Base-by-base conservation (phyloP, 2,329 filamentous ascomycete genomes). In the Trichoderma sp. region DNA sequence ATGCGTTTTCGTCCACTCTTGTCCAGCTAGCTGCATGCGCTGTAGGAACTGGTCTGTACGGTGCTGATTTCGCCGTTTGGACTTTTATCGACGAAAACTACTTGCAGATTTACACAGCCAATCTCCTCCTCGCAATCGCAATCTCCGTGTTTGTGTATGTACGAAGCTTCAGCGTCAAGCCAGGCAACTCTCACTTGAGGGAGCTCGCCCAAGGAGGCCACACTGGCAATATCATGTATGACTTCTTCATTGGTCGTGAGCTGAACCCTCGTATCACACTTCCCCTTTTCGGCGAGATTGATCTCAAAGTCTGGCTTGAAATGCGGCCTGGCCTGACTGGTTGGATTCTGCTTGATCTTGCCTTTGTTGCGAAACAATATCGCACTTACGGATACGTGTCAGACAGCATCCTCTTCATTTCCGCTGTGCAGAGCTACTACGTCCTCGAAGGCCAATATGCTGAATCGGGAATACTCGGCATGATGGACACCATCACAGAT, bases 241-340 rank as follows among this genome's bases (percentile, higher is more conserved):
- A 98, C 84, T 98, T 94, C 89, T 98, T 94, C 84, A 98, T 98
- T 77, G 95, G 95, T n/a, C 93, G 95, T 24, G 95, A 98, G 83
- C 91, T 98, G 74, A 98, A 98, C 85, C 95, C 95, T 3, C 94
- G 95, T 62, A 83, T 97, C 75, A 91, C 88, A 0, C 85, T 97
- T 18, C 95, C 95, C 0, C 83, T 97, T 56, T 87, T 97, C 76
- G 94, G 94, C 76, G 93, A 94, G 77, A 88, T 98, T 71, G 95
- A 98, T 80, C 93, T 98, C 85, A 98, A 98, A 84, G 88, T 91
- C 29, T 98, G 92, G 85, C 93, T 93, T 83, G 95, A 98, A 83
- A 89, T 98, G 82, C 92, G 95, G 8, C 95, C 95, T 0, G 95
- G 95, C 38, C 89, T 98, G 85, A 89, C 97, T 3, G 94, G 94